Conservation (phyloP, 106 monocot species). For the Dioscorea alata region DNA sequence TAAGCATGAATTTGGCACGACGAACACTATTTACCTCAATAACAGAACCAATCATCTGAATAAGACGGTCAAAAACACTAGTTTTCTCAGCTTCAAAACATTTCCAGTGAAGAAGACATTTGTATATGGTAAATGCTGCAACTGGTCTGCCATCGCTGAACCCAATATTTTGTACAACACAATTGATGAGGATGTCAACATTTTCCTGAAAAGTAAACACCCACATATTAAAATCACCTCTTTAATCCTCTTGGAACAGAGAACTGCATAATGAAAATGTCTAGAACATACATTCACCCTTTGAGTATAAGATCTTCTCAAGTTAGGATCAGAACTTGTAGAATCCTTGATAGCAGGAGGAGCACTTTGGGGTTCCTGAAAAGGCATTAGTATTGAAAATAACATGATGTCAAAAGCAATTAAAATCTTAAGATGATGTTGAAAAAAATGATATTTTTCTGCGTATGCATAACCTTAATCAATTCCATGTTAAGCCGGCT, state of each 20-base stretch:
- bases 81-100: slow-evolving; percentile 95
- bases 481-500: slow-evolving; percentile 33
- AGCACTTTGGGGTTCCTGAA: slow-evolving; percentile 60
- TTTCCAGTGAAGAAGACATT: slow-evolving; percentile 95
- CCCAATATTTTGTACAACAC: slow-evolving; percentile 67
- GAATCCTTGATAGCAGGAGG: slow-evolving; percentile 50
- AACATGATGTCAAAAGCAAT: neutral
- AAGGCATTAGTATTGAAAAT: neutral
- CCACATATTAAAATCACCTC: slow-evolving; percentile 9
- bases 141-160: slow-evolving; percentile 78
- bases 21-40: slow-evolving; percentile 58
- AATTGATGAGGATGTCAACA: slow-evolving; percentile 67
- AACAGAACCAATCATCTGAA: slow-evolving; percentile 90
- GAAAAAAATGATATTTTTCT: neutral
- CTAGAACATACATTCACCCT: slow-evolving; percentile 62
- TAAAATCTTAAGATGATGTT: neutral
- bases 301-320: slow-evolving; percentile 52
- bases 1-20: neutral
- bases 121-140: slow-evolving; percentile 90
- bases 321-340: slow-evolving; percentile 47
- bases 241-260: neutral
- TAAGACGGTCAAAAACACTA: slow-evolving; percentile 86
- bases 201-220: slow-evolving; percentile 44
- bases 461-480: slow-evolving; percentile 27
- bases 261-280: neutral